Percentiles rank a stretch among this genome's conserved stretches.
phyloP scores from a whole-genome alignment of 2,329 filamentous ascomycete genomes.

The Xylariaceae sp. region DNA sequence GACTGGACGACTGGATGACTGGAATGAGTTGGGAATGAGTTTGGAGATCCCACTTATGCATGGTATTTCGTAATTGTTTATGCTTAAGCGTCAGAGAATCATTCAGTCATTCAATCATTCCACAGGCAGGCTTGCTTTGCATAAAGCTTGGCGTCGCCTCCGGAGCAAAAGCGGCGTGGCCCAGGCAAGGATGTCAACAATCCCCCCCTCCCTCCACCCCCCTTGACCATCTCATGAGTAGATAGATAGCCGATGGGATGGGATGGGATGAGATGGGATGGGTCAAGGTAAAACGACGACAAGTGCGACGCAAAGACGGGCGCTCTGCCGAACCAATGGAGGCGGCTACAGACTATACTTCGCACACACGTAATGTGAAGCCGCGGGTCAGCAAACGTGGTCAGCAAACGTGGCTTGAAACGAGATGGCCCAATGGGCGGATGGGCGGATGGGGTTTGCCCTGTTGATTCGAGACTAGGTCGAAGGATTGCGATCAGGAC shows the following conservation, averaged over 20 bases:
- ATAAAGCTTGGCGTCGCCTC: no score
- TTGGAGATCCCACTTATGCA: no score
- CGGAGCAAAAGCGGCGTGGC: no score
- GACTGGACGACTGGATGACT: no score
- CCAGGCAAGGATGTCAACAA: no score
- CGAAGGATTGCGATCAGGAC: conserved; percentile 6
- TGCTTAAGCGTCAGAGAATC: no score
- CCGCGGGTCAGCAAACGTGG: background rate
- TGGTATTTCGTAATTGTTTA: no score
- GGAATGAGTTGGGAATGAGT: no score
- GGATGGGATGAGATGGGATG: background rate
- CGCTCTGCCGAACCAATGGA: background rate
- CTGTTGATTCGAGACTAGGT: conserved; percentile 4
- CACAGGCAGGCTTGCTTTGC: no score
- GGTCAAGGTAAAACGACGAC: background rate
- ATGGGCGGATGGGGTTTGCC: background rate
- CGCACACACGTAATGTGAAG: background rate
- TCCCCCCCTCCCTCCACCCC: no score
- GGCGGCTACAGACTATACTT: background rate
- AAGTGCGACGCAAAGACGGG: background rate
- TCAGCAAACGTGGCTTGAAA: conserved; percentile 13
- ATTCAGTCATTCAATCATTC: no score
- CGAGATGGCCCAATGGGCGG: background rate
- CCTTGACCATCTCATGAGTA: no score
- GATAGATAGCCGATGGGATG: background rate